Conservation (phyloP, 2,329 filamentous ascomycete genomes). For the Talaromyces verruculosus region DNA sequence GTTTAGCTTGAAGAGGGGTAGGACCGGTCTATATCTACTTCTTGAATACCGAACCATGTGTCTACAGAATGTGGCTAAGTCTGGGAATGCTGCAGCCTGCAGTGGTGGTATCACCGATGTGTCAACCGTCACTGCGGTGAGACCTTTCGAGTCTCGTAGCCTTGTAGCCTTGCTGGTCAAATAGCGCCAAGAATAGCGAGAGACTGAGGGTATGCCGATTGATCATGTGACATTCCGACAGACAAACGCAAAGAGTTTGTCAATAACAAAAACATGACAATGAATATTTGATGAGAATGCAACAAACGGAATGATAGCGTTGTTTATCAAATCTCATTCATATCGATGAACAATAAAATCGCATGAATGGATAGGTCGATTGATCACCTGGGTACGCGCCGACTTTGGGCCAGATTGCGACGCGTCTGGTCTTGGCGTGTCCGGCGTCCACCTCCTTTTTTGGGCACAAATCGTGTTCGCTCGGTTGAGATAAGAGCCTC, state of each 20-base stretch:
- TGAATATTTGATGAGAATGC: neutral
- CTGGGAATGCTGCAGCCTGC: neutral
- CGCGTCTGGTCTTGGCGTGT: conserved; percentile 13
- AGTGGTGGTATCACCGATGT: neutral
- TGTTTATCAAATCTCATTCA: neutral
- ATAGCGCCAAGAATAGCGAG: conserved; percentile 10
- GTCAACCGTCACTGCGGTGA: neutral
- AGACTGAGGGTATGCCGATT: neutral
- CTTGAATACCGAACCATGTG: neutral
- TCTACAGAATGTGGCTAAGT: neutral
- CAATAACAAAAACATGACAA: neutral
- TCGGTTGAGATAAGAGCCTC: neutral
- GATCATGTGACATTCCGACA: neutral
- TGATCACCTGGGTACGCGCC: conserved; percentile 8
- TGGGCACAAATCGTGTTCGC: neutral
- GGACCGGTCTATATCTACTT: neutral
- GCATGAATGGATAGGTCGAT: neutral
- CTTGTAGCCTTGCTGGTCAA: neutral
- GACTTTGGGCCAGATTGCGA: conserved; percentile 8
- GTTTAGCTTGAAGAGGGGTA: neutral
- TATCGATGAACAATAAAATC: neutral
- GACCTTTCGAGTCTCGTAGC: neutral
- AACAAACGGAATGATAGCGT: neutral
- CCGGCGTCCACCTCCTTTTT: conserved; percentile 4
- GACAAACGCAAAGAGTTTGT: neutral